These are phyloP conservation scores for Capsella rubella DNA, from an alignment of 441 rosid genomes.

Conservation along the genomic window DNA sequence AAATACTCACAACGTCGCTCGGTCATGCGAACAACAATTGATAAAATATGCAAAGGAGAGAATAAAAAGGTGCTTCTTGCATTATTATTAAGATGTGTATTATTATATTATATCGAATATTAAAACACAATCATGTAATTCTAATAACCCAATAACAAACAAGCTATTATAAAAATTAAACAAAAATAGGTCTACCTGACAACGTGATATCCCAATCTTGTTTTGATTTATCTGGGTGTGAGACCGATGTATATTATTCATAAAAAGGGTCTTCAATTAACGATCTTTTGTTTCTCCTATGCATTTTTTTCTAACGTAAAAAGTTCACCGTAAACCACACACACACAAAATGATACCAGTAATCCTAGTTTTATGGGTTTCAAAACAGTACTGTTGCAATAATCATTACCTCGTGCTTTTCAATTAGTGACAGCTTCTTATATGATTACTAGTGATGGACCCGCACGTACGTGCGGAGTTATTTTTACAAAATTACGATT, in stretches of 20 bases:
- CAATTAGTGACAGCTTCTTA: not conserved
- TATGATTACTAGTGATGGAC: too few relatives aligned
- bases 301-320: not conserved
- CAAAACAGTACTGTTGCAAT: not conserved
- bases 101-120: not conserved
- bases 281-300: not conserved
- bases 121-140: constrained; percentile 8
- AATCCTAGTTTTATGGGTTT: not conserved
- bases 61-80: constrained; percentile 14
- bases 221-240: not conserved
- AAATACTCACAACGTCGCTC: constrained; percentile 34
- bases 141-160: constrained; percentile 9
- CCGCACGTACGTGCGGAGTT: too few relatives aligned
- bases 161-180: not conserved
- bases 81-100: constrained; percentile 30
- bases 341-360: not conserved
- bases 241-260: constrained; percentile 17
- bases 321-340: not conserved
- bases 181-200: constrained; percentile 32
- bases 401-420: constrained; percentile 7
- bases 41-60: not conserved
- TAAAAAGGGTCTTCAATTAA: constrained; percentile 1
- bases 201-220: constrained; percentile 34
- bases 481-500: too few relatives aligned
- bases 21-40: constrained; percentile 30